A percentile compares a stretch with the other conserved stretches of the same genome.
phyloP scores from a whole-genome alignment of 1,139 yeast species.

The Kodamaea sp. region DNA sequence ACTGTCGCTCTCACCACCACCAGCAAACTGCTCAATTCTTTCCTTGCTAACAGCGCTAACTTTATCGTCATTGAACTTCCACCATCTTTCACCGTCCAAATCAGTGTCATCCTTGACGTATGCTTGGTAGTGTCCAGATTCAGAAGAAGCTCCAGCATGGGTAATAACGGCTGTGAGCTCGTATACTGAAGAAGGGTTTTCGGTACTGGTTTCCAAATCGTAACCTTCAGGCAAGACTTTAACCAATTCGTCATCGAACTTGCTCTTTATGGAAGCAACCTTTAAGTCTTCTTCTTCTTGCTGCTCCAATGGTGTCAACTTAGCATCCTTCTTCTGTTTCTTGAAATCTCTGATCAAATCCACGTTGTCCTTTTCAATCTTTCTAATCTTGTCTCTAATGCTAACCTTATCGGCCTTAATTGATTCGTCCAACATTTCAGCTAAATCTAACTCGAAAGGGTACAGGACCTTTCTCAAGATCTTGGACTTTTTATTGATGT shows the following conservation, averaged over 20 bases:
- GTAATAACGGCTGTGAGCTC: constrained; percentile 83
- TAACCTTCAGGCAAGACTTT: constrained; percentile 38
- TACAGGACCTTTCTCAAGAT: constrained; percentile 91
- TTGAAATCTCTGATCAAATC: constrained; percentile 78
- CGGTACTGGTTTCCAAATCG: constrained; percentile 49
- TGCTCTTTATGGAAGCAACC: constrained; percentile 43
- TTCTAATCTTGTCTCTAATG: constrained; percentile 75
- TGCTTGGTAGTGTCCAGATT: constrained; percentile 95
- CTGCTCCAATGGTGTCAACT: constrained; percentile 41
- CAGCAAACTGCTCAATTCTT: constrained; percentile 81
- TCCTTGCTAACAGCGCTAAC: constrained; percentile 77
- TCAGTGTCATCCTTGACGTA: constrained; percentile 74
- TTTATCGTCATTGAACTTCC: constrained; percentile 91
- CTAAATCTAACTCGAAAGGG: constrained; percentile 88
- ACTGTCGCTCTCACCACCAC: constrained; percentile 97
- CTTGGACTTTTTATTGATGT: constrained; percentile 86
- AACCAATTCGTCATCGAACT: constrained; percentile 46
- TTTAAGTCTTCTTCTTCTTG: constrained; percentile 52
- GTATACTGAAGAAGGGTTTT: constrained; percentile 86
- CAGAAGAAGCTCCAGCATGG: constrained; percentile 94
- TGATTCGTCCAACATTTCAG: constrained; percentile 80
- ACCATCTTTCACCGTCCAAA: constrained; percentile 75
- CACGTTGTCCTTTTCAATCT: constrained; percentile 71
- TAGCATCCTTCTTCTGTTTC: constrained; percentile 54
- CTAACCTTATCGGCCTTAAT: constrained; percentile 66